These are phyloP conservation scores for Leccinum uliginosum DNA, from an alignment of 768 basidiomycete species.

Conservation along the genomic window DNA sequence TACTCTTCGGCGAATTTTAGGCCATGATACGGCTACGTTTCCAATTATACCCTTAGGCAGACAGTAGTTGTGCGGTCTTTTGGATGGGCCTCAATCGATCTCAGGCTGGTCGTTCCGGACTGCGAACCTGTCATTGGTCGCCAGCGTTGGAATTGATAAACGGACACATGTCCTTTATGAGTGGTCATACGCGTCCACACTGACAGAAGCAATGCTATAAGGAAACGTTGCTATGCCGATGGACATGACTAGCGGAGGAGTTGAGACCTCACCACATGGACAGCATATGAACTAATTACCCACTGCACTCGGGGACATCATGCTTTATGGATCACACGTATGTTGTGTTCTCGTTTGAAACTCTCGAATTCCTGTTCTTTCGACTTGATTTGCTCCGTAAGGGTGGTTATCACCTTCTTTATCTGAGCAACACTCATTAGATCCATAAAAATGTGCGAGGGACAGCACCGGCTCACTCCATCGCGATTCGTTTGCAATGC, in stretches of 20 bases:
- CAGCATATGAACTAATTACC: neutral
- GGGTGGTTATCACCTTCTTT: conserved; percentile 67
- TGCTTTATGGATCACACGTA: conserved; percentile 50
- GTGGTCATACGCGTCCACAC: neutral
- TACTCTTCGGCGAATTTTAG: neutral
- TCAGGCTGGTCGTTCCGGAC: neutral
- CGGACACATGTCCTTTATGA: neutral
- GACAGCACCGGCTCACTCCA: conserved; percentile 51
- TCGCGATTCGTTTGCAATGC: conserved; percentile 85
- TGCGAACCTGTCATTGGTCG: neutral
- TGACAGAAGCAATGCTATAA: neutral
- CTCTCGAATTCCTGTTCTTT: conserved; percentile 81
- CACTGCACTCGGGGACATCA: conserved; percentile 13
- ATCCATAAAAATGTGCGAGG: neutral
- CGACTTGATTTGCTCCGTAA: conserved; percentile 83
- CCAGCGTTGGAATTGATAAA: neutral
- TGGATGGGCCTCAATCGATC: neutral
- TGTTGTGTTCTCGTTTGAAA: conserved; percentile 75
- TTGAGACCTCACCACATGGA: conserved; percentile 1
- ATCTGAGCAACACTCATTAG: conserved; percentile 50
- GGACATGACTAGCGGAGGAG: neutral
- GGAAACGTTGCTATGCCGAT: neutral
- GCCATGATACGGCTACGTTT: neutral
- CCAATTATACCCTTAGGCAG: neutral
- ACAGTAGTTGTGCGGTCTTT: neutral